Conservation (phyloP, 805 yeast genomes). For the Candida parachauliodes region DNA sequence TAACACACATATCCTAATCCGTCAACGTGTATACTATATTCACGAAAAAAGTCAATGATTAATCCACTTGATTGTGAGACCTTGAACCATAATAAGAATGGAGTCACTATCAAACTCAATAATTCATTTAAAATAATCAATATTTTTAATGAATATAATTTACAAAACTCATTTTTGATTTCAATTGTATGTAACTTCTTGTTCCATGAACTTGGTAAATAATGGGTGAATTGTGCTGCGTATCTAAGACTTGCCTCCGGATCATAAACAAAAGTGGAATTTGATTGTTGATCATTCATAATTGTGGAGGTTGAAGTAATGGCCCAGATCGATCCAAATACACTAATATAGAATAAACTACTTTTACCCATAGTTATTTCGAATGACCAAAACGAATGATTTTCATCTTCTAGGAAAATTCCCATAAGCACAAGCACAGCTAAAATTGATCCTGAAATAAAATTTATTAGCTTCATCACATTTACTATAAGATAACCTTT, state of each 20-base stretch:
- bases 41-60: conserved; percentile 88
- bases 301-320: conserved; percentile 46
- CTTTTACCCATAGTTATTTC: conserved; percentile 81
- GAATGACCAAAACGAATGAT: conserved; percentile 72
- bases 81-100: conserved; percentile 84
- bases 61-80: conserved; percentile 69
- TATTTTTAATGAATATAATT: conserved; percentile 69
- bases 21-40: conserved; percentile 84
- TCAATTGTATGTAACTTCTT: conserved; percentile 78
- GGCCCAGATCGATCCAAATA: conserved; percentile 88
- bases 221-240: conserved; percentile 86
- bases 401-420: conserved; percentile 79
- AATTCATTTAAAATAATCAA: conserved; percentile 72
- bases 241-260: conserved; percentile 83
- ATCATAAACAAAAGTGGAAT: conserved; percentile 60
- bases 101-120: conserved; percentile 77
- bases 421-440: conserved; percentile 70
- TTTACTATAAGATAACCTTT: conserved; percentile 52
- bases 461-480: conserved; percentile 40
- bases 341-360: conserved; percentile 80
- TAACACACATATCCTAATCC: conserved; percentile 94
- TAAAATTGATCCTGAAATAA: conserved; percentile 83
- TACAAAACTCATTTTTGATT: conserved; percentile 80
- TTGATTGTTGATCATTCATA: conserved; percentile 18
- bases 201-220: conserved; percentile 83